Conservation (phyloP, 2,329 filamentous ascomycete genomes). For the Aplosporella prunicola region DNA sequence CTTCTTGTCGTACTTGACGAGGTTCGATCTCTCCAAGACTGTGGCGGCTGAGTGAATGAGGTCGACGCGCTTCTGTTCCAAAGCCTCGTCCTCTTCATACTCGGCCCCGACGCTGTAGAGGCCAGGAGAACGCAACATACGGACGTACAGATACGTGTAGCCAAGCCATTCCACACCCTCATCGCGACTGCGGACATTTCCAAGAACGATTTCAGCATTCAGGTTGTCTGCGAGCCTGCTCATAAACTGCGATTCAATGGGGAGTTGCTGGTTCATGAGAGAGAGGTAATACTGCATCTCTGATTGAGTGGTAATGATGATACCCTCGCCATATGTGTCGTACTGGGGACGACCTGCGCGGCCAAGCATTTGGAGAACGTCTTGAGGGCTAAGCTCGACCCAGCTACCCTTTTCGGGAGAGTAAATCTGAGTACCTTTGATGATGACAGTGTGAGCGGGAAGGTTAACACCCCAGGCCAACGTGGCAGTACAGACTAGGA, state of each 20-base stretch:
- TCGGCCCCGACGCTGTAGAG: slow-evolving; percentile 93
- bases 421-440: slow-evolving; percentile 97
- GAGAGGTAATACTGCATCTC: slow-evolving; percentile 98
- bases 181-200: slow-evolving; percentile 82
- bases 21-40: slow-evolving; percentile 74
- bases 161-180: slow-evolving; percentile 99
- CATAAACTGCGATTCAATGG: slow-evolving; percentile 93
- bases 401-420: slow-evolving; percentile 97
- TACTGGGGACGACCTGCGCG: slow-evolving; percentile 94
- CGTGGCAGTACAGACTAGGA: slow-evolving; percentile 95
- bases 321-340: slow-evolving; percentile 95
- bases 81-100: slow-evolving; percentile 80
- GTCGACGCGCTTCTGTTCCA: slow-evolving; percentile 97
- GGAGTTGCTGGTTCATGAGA: slow-evolving; percentile 90
- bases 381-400: slow-evolving; percentile 95
- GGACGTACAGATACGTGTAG: slow-evolving; percentile 95
- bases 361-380: slow-evolving; percentile 97
- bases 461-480: slow-evolving; percentile 98
- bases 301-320: slow-evolving; percentile 91
- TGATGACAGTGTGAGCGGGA: slow-evolving; percentile 94
- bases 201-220: slow-evolving; percentile 91
- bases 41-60: slow-evolving; percentile 87
- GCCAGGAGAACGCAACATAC: slow-evolving; percentile 91
- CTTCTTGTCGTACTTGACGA: slow-evolving; percentile 94
- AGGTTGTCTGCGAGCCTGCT: slow-evolving; percentile 90